A percentile compares a stretch with the other conserved stretches of the same genome.
phyloP scores from a whole-genome alignment of 2,329 filamentous ascomycete genomes.

The Domatiomyces catenatus region DNA sequence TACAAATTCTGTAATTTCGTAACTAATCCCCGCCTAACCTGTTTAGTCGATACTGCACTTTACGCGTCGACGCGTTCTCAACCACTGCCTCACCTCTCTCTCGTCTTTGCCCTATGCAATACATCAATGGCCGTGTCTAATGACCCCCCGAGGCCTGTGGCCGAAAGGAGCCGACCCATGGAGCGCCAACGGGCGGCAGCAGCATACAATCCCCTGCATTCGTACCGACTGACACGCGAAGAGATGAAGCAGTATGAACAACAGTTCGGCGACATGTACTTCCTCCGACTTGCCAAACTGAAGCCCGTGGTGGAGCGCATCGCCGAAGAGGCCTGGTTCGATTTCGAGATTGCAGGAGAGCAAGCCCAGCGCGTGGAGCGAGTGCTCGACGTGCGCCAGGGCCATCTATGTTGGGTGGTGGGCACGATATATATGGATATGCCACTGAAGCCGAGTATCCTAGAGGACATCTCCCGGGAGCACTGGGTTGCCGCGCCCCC shows the following conservation, averaged over 20 bases:
- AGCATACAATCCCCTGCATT: conserved; percentile 58
- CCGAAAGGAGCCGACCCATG: conserved; percentile 27
- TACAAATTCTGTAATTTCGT: too few relatives aligned
- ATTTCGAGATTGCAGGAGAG: conserved; percentile 61
- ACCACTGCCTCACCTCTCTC: background rate
- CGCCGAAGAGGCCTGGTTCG: conserved; percentile 61
- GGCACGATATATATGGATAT: conserved; percentile 97
- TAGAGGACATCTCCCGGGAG: conserved; percentile 92
- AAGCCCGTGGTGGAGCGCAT: conserved; percentile 67
- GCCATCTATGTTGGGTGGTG: conserved; percentile 84
- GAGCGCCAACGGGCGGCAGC: conserved; percentile 37
- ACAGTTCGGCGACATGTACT: conserved; percentile 97
- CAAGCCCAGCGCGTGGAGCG: conserved; percentile 61
- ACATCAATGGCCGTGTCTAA: background rate
- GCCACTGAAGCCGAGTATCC: conserved; percentile 85
- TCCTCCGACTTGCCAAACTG: conserved; percentile 71
- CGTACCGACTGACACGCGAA: conserved; percentile 55
- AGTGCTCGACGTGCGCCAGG: conserved; percentile 89
- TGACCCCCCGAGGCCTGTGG: conserved; percentile 2
- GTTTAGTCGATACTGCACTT: background rate
- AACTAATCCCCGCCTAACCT: too few relatives aligned
- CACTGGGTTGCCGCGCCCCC: conserved; percentile 80
- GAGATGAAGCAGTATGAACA: conserved; percentile 62
- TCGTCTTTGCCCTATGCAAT: background rate
- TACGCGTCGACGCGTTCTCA: background rate